These are phyloP conservation scores for Sequoiadendron giganteum DNA, from an alignment of 75 land plant species.

Conservation along the genomic window DNA sequence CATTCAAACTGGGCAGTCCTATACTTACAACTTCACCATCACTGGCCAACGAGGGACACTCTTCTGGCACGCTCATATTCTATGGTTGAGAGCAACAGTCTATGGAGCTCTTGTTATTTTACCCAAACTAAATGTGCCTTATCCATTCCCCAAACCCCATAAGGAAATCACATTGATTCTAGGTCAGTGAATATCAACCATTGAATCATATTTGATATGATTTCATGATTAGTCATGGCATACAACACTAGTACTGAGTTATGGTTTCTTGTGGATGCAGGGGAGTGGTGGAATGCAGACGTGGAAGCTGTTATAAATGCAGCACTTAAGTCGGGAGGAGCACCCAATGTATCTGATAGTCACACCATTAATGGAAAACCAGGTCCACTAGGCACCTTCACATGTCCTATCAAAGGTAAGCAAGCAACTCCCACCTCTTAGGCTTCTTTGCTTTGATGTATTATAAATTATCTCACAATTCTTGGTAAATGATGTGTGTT, in stretches of 20 bases:
- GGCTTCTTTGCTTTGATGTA: too few relatives aligned
- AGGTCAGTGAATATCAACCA: not conserved
- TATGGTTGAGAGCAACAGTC: constrained; percentile 22
- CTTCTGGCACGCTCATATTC: constrained; percentile 29
- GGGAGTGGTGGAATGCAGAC: constrained; percentile 44
- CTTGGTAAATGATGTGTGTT: not conserved
- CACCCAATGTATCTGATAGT: constrained; percentile 32
- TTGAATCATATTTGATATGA: not conserved
- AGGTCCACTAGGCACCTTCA: constrained; percentile 29
- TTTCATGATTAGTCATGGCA: not conserved
- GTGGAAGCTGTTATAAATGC: constrained; percentile 28
- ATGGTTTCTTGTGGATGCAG: constrained; percentile 12
- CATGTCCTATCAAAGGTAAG: constrained; percentile 14
- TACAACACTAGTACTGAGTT: not conserved
- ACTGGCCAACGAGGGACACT: constrained; percentile 16
- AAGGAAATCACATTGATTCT: constrained; percentile 16
- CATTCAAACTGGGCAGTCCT: constrained; percentile 11
- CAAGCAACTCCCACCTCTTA: too few relatives aligned
- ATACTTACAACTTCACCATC: constrained; percentile 18
- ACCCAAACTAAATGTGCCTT: constrained; percentile 10
- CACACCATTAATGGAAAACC: constrained; percentile 55
- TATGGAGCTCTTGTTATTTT: constrained; percentile 16
- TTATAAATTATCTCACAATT: not conserved
- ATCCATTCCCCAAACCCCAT: constrained; percentile 20
- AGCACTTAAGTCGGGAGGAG: constrained; percentile 29